Conservation (phyloP, 2,329 filamentous ascomycete species). For the Sclerotinia glacialis region DNA sequence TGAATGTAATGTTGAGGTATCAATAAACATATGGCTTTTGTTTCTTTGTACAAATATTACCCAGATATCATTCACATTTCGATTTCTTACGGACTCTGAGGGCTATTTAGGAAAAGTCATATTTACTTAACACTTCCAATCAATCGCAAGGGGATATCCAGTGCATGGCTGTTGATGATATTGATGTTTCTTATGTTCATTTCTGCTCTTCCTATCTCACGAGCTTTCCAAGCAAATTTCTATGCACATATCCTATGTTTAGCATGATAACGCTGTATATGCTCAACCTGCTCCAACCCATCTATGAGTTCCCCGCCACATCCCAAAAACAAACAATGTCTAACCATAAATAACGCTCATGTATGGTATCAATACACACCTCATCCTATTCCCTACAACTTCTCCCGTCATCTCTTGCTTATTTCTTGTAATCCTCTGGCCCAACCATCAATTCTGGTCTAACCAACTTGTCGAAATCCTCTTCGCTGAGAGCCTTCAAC, state of each 20-base stretch:
- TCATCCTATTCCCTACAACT: neutral
- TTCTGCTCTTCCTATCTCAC: neutral
- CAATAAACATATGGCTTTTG: too few species aligned
- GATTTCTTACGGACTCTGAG: too few species aligned
- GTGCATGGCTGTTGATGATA: neutral
- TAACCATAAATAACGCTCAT: neutral
- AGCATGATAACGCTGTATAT: neutral
- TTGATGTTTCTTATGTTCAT: neutral
- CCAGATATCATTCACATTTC: too few species aligned
- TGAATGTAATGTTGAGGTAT: too few species aligned
- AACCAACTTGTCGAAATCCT: conserved; percentile 88
- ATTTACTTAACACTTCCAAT: neutral
- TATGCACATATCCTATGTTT: neutral
- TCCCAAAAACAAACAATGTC: conserved; percentile 3
- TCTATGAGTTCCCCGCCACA: neutral
- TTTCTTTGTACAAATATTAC: too few species aligned
- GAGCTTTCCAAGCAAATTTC: neutral
- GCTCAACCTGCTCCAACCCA: neutral
- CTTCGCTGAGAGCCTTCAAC: conserved; percentile 80
- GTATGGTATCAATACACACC: conserved; percentile 7
- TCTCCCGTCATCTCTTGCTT: conserved; percentile 23
- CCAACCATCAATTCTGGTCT: conserved; percentile 93
- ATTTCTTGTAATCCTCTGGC: conserved; percentile 63
- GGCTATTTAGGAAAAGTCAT: neutral
- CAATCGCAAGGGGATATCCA: neutral